These are phyloP conservation scores for Hansenula sp. DNA, from an alignment of 1,139 yeast genomes.

Conservation along the genomic window DNA sequence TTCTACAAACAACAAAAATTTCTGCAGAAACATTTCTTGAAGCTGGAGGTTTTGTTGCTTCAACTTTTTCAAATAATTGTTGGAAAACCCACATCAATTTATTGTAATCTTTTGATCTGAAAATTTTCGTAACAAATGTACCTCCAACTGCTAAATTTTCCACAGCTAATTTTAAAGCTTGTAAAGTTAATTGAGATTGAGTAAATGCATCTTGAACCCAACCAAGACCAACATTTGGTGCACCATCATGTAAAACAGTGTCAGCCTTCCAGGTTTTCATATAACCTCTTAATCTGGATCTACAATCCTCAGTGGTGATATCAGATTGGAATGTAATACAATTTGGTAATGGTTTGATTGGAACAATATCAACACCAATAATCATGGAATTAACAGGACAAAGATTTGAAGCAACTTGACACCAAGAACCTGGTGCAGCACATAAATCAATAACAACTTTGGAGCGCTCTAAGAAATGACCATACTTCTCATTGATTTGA, in stretches of 20 bases:
- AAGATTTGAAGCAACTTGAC: conserved; percentile 93
- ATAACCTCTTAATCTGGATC: conserved; percentile 89
- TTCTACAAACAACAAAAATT: conserved; percentile 94
- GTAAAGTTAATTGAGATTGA: conserved; percentile 91
- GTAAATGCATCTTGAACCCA: conserved; percentile 99
- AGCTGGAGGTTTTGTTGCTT: conserved; percentile 98
- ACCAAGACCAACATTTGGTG: conserved; percentile 98
- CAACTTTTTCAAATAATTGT: conserved; percentile 92
- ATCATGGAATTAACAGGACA: conserved; percentile 92
- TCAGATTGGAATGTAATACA: conserved; percentile 94
- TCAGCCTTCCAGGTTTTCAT: conserved; percentile 99
- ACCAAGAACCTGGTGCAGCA: conserved; percentile 99
- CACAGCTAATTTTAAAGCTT: conserved; percentile 91
- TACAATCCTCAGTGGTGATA: conserved; percentile 96
- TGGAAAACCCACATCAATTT: conserved; percentile 96
- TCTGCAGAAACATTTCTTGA: conserved; percentile 99
- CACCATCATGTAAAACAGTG: conserved; percentile 98
- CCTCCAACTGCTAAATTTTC: conserved; percentile 92
- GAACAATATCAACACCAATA: conserved; percentile 97
- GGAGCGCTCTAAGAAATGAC: conserved; percentile 92
- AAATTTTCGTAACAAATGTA: conserved; percentile 93
- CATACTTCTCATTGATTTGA: conserved; percentile 94
- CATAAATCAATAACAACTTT: conserved; percentile 96
- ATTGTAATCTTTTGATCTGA: conserved; percentile 96
- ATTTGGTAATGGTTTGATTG: conserved; percentile 91